A percentile compares a stretch with the other conserved stretches of the same genome.
Evolutionary conservation across 225 moss, liverwort and hornwort species (phyloP).

Genomic region (Marchantia paleacea): DNA sequence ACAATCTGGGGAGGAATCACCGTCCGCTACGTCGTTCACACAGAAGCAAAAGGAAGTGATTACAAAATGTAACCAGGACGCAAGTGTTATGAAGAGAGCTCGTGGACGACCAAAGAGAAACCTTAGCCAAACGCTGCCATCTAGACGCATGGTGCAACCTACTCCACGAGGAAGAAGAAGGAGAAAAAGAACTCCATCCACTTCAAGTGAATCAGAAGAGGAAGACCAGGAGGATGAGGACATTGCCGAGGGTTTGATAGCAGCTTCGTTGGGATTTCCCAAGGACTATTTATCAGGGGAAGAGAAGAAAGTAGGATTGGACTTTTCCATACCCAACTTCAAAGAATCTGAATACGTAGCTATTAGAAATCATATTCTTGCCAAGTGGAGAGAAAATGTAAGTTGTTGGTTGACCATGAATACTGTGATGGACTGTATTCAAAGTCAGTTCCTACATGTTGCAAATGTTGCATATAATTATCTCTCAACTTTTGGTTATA

Average conservation of each 20-base stretch:
- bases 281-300: conserved; percentile 46
- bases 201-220: too few relatives aligned
- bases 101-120: too few relatives aligned
- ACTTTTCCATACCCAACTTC: conserved; percentile 22
- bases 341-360: conserved; percentile 46
- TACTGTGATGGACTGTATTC: conserved; percentile 30
- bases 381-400: conserved; percentile 50
- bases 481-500: conserved; percentile 43
- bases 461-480: conserved; percentile 45
- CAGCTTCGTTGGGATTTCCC: conserved; percentile 45
- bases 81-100: too few relatives aligned
- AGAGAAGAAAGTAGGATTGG: conserved; percentile 36
- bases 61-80: too few relatives aligned
- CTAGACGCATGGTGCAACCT: too few relatives aligned
- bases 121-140: too few relatives aligned
- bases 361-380: conserved; percentile 51
- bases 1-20: too few relatives aligned
- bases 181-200: too few relatives aligned
- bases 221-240: conserved; percentile 22
- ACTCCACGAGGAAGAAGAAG: too few relatives aligned
- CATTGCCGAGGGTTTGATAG: conserved; percentile 34
- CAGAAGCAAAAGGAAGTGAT: too few relatives aligned
- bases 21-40: too few relatives aligned
- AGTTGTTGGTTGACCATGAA: conserved; percentile 34
- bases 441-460: conserved; percentile 24